Percentiles rank a stretch among this genome's conserved stretches.
Evolutionary conservation across 192 early-diverging fungal species (phyloP).

Genomic region (Dispira simplex): DNA sequence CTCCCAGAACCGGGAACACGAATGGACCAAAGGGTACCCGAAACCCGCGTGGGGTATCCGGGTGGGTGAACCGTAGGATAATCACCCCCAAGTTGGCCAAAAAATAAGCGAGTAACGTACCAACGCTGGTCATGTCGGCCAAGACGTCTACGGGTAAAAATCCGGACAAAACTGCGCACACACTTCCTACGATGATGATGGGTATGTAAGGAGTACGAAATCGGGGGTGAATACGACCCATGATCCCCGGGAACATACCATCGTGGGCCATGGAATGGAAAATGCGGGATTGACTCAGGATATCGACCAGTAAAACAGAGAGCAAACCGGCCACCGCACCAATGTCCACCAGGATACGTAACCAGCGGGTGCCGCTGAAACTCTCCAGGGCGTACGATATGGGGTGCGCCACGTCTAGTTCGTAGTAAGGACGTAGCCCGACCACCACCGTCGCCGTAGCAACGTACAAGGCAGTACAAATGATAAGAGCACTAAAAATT

Average conservation of each 20-base stretch:
- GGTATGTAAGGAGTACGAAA: slow-evolving; percentile 64
- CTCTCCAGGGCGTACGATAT: slow-evolving; percentile 26
- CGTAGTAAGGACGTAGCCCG: slow-evolving; percentile 45
- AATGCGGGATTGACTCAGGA: slow-evolving; percentile 79
- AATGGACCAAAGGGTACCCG: slow-evolving; percentile 46
- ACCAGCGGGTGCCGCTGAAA: slow-evolving; percentile 37
- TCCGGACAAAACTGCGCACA: slow-evolving; percentile 49
- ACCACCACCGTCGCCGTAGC: slow-evolving; percentile 51
- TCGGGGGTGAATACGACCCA: slow-evolving; percentile 49
- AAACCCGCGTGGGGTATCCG: slow-evolving; percentile 54
- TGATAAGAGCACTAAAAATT: slow-evolving; percentile 56
- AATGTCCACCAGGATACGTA: slow-evolving; percentile 55
- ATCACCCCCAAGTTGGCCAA: slow-evolving; percentile 63
- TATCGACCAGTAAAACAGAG: slow-evolving; percentile 56
- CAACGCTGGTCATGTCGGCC: slow-evolving; percentile 72
- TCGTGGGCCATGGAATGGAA: slow-evolving; percentile 79
- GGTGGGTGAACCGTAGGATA: slow-evolving; percentile 58
- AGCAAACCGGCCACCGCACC: slow-evolving; percentile 68
- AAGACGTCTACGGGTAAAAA: slow-evolving; percentile 70
- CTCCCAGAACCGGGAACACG: slow-evolving; percentile 47
- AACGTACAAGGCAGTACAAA: slow-evolving; percentile 72
- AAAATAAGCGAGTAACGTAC: slow-evolving; percentile 72
- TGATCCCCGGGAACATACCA: slow-evolving; percentile 63
- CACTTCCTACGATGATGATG: slow-evolving; percentile 43
- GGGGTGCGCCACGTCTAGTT: slow-evolving; percentile 33